Conservation (phyloP, 1,139 yeast genomes). For the Pichia inconspicua region DNA sequence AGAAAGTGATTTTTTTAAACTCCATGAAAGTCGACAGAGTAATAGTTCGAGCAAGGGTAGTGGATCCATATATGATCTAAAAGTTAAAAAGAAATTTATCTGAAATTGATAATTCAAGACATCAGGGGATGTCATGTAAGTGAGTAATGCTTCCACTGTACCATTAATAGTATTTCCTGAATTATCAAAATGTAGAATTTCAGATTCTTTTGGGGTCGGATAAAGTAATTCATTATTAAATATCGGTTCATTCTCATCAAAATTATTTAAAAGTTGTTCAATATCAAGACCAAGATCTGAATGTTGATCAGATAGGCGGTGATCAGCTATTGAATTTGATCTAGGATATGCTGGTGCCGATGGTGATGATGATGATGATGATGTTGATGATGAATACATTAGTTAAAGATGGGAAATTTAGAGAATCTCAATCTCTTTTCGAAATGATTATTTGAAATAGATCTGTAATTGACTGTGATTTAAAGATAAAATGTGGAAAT, state of each 20-base stretch:
- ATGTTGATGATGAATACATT: no score
- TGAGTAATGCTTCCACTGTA: conserved; percentile 47
- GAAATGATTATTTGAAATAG: no score
- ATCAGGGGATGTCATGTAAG: conserved; percentile 71
- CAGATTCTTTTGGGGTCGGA: conserved; percentile 27
- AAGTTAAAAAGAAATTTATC: conserved; percentile 81
- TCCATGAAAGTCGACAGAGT: conserved; percentile 66
- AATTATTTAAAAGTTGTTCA: conserved; percentile 21
- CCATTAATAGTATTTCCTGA: conserved; percentile 16
- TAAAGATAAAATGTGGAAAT: no score
- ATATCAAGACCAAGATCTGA: conserved; percentile 9
- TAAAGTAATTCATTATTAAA: conserved; percentile 26
- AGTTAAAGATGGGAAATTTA: no score
- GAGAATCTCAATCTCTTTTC: no score
- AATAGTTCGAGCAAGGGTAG: conserved; percentile 52
- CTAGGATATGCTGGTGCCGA: neutral
- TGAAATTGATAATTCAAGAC: conserved; percentile 70
- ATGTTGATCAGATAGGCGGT: neutral
- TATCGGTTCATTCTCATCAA: conserved; percentile 26
- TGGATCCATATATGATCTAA: conserved; percentile 59
- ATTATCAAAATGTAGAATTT: conserved; percentile 21
- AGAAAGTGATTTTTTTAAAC: conserved; percentile 35
- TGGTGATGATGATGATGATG: neutral
- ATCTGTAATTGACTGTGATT: no score
- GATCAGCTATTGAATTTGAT: neutral